Evolutionary conservation across 345 rosid species (phyloP).

Genomic region (Orychophragmus violaceus): DNA sequence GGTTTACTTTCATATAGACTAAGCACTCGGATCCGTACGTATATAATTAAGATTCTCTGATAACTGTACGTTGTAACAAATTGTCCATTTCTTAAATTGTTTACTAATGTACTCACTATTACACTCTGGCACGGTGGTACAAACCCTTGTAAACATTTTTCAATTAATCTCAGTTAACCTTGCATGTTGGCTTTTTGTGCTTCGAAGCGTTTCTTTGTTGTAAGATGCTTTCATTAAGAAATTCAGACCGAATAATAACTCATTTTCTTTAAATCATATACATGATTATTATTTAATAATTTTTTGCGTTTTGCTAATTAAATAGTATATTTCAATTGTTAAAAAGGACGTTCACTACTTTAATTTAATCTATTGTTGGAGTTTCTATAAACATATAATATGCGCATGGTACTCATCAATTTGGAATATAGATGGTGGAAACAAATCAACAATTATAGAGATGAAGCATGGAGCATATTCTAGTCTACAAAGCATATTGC

Average conservation of each 20-base stretch:
- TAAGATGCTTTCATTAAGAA: background rate
- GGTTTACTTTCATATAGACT: background rate
- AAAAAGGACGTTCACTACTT: background rate
- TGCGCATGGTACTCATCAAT: background rate
- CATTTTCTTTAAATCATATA: background rate
- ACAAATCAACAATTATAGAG: background rate
- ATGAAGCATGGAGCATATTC: background rate
- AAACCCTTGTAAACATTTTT: background rate
- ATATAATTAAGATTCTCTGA: constrained; percentile 3
- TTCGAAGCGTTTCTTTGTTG: background rate
- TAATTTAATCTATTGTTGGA: background rate
- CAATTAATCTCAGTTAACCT: background rate
- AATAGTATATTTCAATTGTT: background rate
- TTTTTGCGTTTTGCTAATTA: background rate
- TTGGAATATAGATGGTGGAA: background rate
- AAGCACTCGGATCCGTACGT: constrained; percentile 9
- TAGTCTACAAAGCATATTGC: background rate
- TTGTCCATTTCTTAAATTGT: background rate
- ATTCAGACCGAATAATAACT: background rate
- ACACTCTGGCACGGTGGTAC: background rate
- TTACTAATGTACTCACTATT: background rate
- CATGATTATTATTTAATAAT: background rate
- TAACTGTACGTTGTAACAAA: constrained; percentile 4
- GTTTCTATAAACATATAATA: background rate
- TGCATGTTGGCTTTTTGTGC: constrained; percentile 3